Evolutionary conservation across 371 early-diverging fungal genomes (phyloP).

Genomic region (Syncephalastrum sp.): DNA sequence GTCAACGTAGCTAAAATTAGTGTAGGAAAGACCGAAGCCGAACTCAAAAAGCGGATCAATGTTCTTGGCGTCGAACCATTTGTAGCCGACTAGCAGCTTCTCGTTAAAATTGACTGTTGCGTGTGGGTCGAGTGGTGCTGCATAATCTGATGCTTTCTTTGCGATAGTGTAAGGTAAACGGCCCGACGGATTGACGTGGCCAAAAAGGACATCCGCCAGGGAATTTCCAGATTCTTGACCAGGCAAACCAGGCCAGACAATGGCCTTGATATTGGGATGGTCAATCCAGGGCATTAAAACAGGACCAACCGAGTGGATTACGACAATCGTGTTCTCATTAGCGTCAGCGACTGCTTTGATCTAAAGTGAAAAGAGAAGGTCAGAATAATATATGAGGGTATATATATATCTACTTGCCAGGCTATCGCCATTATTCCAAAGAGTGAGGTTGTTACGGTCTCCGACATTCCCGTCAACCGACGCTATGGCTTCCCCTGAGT

Average conservation of each 20-base stretch:
- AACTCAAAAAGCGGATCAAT: conserved; percentile 53
- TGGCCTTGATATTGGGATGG: conserved; percentile 47
- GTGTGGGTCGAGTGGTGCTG: conserved; percentile 22
- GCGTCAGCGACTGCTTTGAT: conserved; percentile 40
- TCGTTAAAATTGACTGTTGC: conserved; percentile 39
- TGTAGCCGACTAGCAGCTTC: conserved; percentile 51
- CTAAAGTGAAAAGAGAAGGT: conserved; percentile 1
- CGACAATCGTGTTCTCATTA: conserved; percentile 48
- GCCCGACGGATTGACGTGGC: conserved; percentile 53
- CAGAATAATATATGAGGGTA: neutral
- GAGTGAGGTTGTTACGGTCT: conserved; percentile 59
- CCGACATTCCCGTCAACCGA: conserved; percentile 41
- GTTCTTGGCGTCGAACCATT: conserved; percentile 40
- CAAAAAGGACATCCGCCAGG: conserved; percentile 53
- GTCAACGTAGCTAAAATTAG: conserved; percentile 41
- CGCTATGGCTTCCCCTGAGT: conserved; percentile 58
- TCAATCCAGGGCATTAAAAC: conserved; percentile 47
- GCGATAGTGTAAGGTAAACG: conserved; percentile 51
- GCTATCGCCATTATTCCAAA: conserved; percentile 60
- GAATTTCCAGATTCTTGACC: conserved; percentile 55
- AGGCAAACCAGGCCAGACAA: conserved; percentile 42
- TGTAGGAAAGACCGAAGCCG: conserved; percentile 59
- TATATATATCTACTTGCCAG: conserved; percentile 26
- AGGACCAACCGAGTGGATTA: conserved; percentile 49
- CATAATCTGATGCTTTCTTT: conserved; percentile 31